Evolutionary conservation across 164 flowering plant genomes (phyloP).

Genomic region (Nelumbo lutea): DNA sequence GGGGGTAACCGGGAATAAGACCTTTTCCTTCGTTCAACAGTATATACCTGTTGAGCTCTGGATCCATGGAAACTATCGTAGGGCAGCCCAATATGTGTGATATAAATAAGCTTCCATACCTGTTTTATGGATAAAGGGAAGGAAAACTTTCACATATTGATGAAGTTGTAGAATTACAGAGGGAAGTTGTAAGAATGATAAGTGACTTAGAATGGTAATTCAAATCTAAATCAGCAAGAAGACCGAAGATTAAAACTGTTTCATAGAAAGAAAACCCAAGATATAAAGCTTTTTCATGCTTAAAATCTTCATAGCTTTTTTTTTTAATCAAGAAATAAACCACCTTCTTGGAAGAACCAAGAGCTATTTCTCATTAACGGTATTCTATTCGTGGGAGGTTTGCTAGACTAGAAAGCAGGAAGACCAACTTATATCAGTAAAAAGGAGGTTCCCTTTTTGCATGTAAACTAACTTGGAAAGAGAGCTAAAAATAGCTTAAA

Average conservation of each 20-base stretch:
- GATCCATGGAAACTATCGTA: conserved; percentile 65
- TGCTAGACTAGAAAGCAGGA: not conserved
- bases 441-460: not conserved
- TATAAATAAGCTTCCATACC: conserved; percentile 45
- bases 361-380: not conserved
- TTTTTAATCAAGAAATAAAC: conserved; percentile 1
- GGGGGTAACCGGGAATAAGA: conserved; percentile 91
- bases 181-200: not conserved
- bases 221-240: not conserved
- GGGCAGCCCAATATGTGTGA: conserved; percentile 91
- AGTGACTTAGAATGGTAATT: not conserved
- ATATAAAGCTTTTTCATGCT: too few relatives aligned
- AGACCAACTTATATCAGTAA: not conserved
- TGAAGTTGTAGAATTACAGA: not conserved
- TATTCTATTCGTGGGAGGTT: not conserved
- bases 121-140: not conserved
- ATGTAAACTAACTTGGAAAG: conserved; percentile 2
- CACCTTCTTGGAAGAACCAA: not conserved
- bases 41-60: too few relatives aligned
- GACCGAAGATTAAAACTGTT: too few relatives aligned
- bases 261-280: too few relatives aligned
- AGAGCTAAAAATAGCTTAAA: conserved; percentile 5
- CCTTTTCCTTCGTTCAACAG: too few relatives aligned
- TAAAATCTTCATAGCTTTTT: not conserved
- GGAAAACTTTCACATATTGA: not conserved